Percentiles rank a stretch among this genome's conserved stretches.
Evolutionary conservation across 2,329 filamentous ascomycete species (phyloP).

Genomic region (Byssochlamys sp.): DNA sequence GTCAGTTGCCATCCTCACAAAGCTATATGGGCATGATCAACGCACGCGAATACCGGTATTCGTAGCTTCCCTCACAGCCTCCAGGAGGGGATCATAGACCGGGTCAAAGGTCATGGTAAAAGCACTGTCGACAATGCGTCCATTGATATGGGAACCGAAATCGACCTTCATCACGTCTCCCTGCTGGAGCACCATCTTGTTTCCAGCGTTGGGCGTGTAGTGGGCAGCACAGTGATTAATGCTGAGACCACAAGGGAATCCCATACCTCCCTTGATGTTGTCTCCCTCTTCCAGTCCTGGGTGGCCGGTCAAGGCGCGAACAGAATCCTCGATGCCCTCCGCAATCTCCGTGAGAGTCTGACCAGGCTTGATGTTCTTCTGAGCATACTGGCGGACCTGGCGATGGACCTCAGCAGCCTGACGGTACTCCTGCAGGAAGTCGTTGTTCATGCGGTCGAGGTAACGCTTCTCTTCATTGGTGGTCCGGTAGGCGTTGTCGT

Average conservation of each 20-base stretch:
- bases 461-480: slow-evolving; percentile 78
- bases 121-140: slow-evolving; percentile 61
- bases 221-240: slow-evolving; percentile 79
- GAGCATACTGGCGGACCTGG: slow-evolving; percentile 74
- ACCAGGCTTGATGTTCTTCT: slow-evolving; percentile 70
- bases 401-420: slow-evolving; percentile 82
- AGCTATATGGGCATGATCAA: neutral
- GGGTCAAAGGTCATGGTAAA: slow-evolving; percentile 62
- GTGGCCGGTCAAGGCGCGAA: slow-evolving; percentile 67
- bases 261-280: slow-evolving; percentile 68
- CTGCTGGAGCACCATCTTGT: slow-evolving; percentile 60
- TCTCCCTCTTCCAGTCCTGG: slow-evolving; percentile 69
- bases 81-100: slow-evolving; percentile 57
- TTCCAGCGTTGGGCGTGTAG: slow-evolving; percentile 78
- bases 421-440: slow-evolving; percentile 72
- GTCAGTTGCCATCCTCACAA: slow-evolving; percentile 5
- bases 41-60: slow-evolving; percentile 62
- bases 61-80: slow-evolving; percentile 58
- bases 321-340: slow-evolving; percentile 75
- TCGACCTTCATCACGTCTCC: slow-evolving; percentile 66
- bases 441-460: slow-evolving; percentile 67
- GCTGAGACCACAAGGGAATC: slow-evolving; percentile 75
- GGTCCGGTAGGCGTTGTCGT: slow-evolving; percentile 69
- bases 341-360: slow-evolving; percentile 72
- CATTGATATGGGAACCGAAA: slow-evolving; percentile 62